Evolutionary conservation across 768 basidiomycete genomes (phyloP).

Genomic region (Strobilomyces confusus): DNA sequence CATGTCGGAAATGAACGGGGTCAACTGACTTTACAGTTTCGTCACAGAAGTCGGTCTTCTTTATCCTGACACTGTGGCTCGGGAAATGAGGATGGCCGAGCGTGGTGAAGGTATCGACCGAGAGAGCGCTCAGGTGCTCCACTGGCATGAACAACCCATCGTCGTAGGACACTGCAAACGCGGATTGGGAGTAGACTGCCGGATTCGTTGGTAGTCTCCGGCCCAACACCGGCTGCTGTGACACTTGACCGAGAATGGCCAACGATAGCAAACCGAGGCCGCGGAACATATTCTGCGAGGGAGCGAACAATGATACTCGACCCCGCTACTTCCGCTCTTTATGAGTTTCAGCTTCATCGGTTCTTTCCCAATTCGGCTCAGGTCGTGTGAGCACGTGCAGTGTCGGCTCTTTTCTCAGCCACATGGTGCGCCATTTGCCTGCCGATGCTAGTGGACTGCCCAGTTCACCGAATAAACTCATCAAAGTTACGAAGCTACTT

Average conservation of each 20-base stretch:
- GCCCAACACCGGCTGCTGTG: constrained; percentile 19
- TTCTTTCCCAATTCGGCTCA: not conserved
- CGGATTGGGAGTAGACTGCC: constrained; percentile 1
- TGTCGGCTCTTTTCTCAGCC: too few relatives aligned
- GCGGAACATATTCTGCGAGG: not conserved
- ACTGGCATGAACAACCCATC: constrained; percentile 33
- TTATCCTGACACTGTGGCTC: constrained; percentile 38
- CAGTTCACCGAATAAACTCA: not conserved
- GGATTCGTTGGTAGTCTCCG: not conserved
- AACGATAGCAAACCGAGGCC: constrained; percentile 18
- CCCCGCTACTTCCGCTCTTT: not conserved
- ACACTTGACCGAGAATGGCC: constrained; percentile 12
- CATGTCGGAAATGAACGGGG: not conserved
- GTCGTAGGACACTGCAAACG: constrained; percentile 17
- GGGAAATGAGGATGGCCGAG: constrained; percentile 45
- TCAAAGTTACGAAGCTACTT: constrained; percentile 34
- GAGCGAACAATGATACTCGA: not conserved
- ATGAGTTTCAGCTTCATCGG: not conserved
- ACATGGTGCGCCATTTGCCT: too few relatives aligned
- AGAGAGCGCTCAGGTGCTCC: constrained; percentile 28
- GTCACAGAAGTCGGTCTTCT: constrained; percentile 38
- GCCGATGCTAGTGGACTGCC: too few relatives aligned
- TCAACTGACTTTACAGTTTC: constrained; percentile 34
- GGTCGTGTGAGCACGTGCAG: too few relatives aligned
- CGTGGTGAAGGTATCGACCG: constrained; percentile 33